Percentiles rank a stretch among this genome's conserved stretches.
Conservation (phyloP, 257 asterid species). For the Solanum ossicruentum region DNA sequence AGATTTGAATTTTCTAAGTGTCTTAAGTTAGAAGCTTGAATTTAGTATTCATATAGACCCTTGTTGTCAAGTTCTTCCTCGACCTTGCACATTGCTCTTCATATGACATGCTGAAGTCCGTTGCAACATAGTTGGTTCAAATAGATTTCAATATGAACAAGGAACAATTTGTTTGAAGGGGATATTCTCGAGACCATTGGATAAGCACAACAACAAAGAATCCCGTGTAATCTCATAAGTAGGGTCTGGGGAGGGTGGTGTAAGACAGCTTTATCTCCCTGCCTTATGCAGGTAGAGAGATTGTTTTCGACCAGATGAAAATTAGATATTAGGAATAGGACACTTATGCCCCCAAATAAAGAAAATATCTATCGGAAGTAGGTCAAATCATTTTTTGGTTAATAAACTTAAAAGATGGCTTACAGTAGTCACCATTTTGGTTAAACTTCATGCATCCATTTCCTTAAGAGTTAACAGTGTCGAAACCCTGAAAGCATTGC, state of each 20-base stretch:
- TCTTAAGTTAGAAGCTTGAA: neutral
- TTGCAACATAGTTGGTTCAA: neutral
- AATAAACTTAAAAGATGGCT: neutral
- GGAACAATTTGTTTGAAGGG: neutral
- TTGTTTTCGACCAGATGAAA: neutral
- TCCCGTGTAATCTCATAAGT: neutral
- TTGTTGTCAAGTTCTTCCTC: no score
- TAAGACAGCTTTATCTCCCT: neutral
- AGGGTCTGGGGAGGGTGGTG: neutral
- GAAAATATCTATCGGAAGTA: neutral
- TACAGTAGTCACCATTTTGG: neutral
- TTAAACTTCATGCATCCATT: neutral
- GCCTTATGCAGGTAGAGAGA: neutral
- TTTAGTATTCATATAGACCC: neutral
- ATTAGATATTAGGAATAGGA: neutral
- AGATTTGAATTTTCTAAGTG: neutral
- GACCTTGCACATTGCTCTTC: no score
- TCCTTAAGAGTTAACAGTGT: neutral
- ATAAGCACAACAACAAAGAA: neutral
- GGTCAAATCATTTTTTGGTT: neutral
- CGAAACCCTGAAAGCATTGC: neutral
- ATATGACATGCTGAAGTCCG: neutral
- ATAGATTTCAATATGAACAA: neutral
- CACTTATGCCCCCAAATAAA: neutral
- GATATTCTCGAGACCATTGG: neutral